Evolutionary conservation across 345 rosid genomes (phyloP), one percentile per base, ranked within the genome.

Genomic region (Populus nigra): DNA sequence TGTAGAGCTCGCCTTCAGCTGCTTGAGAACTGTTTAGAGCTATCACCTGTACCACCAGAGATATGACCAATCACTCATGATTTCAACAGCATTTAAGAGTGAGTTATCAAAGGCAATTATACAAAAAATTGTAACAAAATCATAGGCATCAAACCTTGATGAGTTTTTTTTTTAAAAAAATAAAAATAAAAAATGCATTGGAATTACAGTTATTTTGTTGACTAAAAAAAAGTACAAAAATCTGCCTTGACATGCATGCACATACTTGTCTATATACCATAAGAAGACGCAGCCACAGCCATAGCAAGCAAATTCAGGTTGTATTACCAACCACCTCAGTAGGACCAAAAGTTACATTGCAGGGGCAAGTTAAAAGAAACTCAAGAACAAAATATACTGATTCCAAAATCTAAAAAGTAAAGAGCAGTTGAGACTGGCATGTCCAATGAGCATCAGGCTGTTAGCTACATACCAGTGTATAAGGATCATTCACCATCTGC

Each of bases 401-500:
- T n/a, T 22, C 62, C 59, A 16, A 22, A 73, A 38, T 49, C 29
- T 23, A 25, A 36, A 5, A 10, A 29, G 76, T 11, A 33, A 66
- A 47, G 49, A 17, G 73, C 39, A 72, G 67, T 4, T 67, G 74
- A 73, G 33, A 73, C 23, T 12, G 29, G 65, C 61, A 70, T 71
- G 55, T 8, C 33, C 49, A 36, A 29, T 16, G 72, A 76, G 49
- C 35, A 41, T 57, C 65, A 74, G 15, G 47, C 9, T 13, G 62
- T 29, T 61, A 65, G 69, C 25, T 49, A 79, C 92, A 39, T 91
- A 96, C 99, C 97, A 96, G 83, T 55, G 97, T 91, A 73, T 90
- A 96, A 76, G 99, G 99, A 88, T 96, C 97, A 76, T 91, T 91
- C 75, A 85, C 85, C 96, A 91, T 96, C 87, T 96, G 98, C 7